These are phyloP conservation scores for Fonsecaea pugnacius DNA, from an alignment of 2,329 filamentous ascomycete species.

Conservation along the genomic window DNA sequence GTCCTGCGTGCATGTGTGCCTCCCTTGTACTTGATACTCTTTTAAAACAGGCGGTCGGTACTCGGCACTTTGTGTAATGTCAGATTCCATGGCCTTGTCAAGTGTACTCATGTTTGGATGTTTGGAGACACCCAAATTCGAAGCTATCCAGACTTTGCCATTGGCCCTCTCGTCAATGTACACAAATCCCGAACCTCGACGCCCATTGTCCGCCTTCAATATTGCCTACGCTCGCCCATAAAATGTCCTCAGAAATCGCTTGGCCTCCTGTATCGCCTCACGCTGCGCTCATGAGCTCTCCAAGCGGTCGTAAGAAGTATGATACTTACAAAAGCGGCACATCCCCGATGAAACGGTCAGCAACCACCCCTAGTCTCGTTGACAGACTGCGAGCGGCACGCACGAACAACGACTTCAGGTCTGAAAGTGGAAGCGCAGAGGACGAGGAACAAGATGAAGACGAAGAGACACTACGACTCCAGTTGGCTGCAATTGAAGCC, in stretches of 20 bases:
- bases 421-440: conserved; percentile 50
- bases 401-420: conserved; percentile 27
- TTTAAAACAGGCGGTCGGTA: background rate
- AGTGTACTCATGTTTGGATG: background rate
- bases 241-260: conserved; percentile 38
- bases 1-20: background rate
- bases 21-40: background rate
- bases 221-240: background rate
- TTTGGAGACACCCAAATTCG: background rate
- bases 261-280: conserved; percentile 69
- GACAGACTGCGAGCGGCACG: conserved; percentile 42
- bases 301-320: conserved; percentile 76
- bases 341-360: conserved; percentile 63
- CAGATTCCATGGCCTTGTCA: background rate
- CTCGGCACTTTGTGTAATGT: background rate
- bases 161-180: background rate
- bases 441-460: conserved; percentile 77
- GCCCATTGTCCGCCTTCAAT: background rate
- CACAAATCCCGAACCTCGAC: background rate
- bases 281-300: conserved; percentile 69
- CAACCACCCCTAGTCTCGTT: conserved; percentile 48
- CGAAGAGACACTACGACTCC: conserved; percentile 84
- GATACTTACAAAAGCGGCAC: conserved; percentile 70
- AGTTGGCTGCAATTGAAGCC: conserved; percentile 86
- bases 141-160: background rate